Base-by-base conservation (phyloP, 1,139 yeast genomes). In the Yamadazyma mexicana region DNA sequence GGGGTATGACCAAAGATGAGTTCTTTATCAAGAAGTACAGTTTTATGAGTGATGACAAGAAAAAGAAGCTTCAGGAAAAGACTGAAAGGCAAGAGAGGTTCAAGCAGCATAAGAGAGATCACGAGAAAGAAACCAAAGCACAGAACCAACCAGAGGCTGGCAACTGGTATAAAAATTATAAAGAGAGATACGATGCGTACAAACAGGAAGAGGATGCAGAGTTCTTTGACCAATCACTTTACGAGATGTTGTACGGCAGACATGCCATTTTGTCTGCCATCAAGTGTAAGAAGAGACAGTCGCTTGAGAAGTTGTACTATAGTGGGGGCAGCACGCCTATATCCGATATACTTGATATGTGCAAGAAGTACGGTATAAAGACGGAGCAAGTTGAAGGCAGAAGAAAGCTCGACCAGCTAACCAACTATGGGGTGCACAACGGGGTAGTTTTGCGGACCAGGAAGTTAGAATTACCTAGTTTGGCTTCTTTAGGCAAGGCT, bases 381-480 rank as follows among this genome's bases (percentile, higher is more conserved):
- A 57, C 77, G 2, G 71, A 66, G 34, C 59, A 59, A 23, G 72
- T 68, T 20, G 71, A 69, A 3, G 61, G 73, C 34, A 81, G 79
- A 51, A 77, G 76, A 48, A 81, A 77, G 25, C 61, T 89, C 48
- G 83, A 85, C 52, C 58, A 67, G 7, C 56, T 87, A 48, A 75
- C 88, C 23, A 71, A 76, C 30, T 78, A 81, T 52, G 92, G 83
- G 2, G 88, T 87, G 10, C 96, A 89, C 61, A 89, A 89, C 58
- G 94, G 95, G 7, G 73, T 83, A 22, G 92, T 85, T 0, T 56
- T 87, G 37, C 88, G 84, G 52, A 75, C 91, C 0, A 75, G 77
- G 47, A 83, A 85, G 3, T 51, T 86, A 22, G 66, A 66, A 12
- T 59, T 78, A 2, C 67, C 73, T 3, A 66, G 66, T 20, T 59